A percentile compares a stretch with the other conserved stretches of the same genome.
phyloP scores from a whole-genome alignment of 1,139 yeast species.

The Nadsonia commutata region DNA sequence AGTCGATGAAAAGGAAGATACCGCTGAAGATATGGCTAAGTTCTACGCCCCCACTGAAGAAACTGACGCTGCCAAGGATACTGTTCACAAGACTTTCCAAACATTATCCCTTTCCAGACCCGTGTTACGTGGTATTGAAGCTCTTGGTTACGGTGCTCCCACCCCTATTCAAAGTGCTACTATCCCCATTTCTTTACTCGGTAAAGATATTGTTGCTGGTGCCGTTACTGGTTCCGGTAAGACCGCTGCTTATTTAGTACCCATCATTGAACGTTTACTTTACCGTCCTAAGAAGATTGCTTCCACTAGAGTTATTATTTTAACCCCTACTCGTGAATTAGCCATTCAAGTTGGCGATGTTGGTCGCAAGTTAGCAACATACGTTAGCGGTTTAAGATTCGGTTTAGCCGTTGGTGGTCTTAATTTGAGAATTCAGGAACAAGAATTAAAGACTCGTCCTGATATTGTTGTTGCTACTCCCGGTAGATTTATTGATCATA shows the following conservation, averaged over 20 bases:
- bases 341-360: conserved; percentile 94
- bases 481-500: conserved; percentile 92
- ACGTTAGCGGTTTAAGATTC: conserved; percentile 57
- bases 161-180: conserved; percentile 91
- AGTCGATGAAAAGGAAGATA: conserved; percentile 17
- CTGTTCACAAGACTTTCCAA: conserved; percentile 52
- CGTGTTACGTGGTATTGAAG: conserved; percentile 63
- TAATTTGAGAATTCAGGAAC: conserved; percentile 88
- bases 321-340: conserved; percentile 94
- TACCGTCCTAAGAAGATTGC: conserved; percentile 79
- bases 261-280: conserved; percentile 79
- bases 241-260: conserved; percentile 95
- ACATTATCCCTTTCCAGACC: conserved; percentile 79
- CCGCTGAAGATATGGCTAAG: conserved; percentile 20
- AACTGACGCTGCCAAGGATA: conserved; percentile 23
- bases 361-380: conserved; percentile 70
- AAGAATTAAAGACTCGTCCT: conserved; percentile 78
- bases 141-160: conserved; percentile 70
- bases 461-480: conserved; percentile 96
- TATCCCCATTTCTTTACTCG: conserved; percentile 82
- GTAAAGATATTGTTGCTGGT: conserved; percentile 96
- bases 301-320: conserved; percentile 75
- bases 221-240: conserved; percentile 99
- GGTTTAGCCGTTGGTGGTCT: conserved; percentile 98
- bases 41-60: conserved; percentile 22